Base-by-base conservation (phyloP, 2,329 filamentous ascomycete genomes). In the Cordyceps cateniannulata region DNA sequence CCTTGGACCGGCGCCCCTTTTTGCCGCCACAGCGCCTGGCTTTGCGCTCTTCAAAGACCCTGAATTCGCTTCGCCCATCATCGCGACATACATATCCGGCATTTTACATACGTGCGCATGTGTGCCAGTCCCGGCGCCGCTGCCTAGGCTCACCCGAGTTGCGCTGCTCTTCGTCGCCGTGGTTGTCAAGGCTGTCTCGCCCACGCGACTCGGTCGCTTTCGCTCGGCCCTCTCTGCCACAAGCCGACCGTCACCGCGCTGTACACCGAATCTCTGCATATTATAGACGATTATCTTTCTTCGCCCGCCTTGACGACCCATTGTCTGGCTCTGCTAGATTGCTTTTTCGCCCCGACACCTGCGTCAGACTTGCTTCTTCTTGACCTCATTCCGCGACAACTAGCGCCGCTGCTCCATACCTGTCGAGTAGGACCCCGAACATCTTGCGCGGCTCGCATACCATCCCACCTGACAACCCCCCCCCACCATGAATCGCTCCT, bases 401-500 rank as follows among this genome's bases (percentile, higher is more conserved):
- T 58, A 52, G 44, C 54, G 53, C 27, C 60, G 7, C 45, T 40
- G 47, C 47, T 35, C 47, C 47, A 53, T 45, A 47, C 38, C 32
- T 51, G 25, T n/a, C 22, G 14, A 38, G 22, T 25, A 54, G 47
- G 51, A 38, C n/a, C 38, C 48, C 47, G 53, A 62, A 42, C 48
- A n/a, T 52, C 10, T 50, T 50, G 29, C 29, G 22, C 22, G 24
- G 35, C n/a, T 58, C 52, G 53, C 53, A 62, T 53, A 62, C 60
- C 60, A 54, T 51, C 22, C 32, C 40, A 49, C 42, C 27, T 29
- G 18, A 2, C 22, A 38, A 18, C 22, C 40, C 40, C 50, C 42
- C 50, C 40, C 40, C 50, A 42, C 50, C 58, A 60, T 60, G 58
- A 44, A 49, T 60, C 40, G 52, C 69, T 72, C 76, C 68, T 75